Percentiles rank a stretch among this genome's conserved stretches.
These are phyloP conservation scores for Xylariales sp. DNA, from an alignment of 2,329 filamentous ascomycete genomes.

Conservation along the genomic window DNA sequence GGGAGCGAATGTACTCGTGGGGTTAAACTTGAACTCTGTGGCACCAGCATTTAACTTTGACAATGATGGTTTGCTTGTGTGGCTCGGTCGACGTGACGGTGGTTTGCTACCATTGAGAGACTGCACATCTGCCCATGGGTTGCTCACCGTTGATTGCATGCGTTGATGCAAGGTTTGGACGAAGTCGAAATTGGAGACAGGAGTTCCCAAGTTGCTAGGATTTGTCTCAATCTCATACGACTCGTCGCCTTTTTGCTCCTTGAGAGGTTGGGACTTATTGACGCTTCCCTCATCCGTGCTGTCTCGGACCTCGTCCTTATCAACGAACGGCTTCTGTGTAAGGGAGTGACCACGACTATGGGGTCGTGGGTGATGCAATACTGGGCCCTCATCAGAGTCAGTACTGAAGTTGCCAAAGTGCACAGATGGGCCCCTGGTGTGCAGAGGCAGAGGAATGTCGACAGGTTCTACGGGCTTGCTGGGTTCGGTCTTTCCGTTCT, in stretches of 20 bases:
- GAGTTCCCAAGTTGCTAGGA: slow-evolving; percentile 66
- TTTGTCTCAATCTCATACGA: slow-evolving; percentile 68
- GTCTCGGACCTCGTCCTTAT: slow-evolving; percentile 44
- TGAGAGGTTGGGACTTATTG: slow-evolving; percentile 32
- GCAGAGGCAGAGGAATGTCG: slow-evolving; percentile 22
- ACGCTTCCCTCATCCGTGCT: slow-evolving; percentile 32
- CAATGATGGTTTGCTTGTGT: slow-evolving; percentile 64
- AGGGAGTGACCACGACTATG: slow-evolving; percentile 69
- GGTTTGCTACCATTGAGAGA: slow-evolving; percentile 33
- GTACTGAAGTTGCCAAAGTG: slow-evolving; percentile 50
- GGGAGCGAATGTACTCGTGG: slow-evolving; percentile 46
- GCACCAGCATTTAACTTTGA: slow-evolving; percentile 86
- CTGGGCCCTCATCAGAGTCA: slow-evolving; percentile 47
- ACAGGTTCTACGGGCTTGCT: slow-evolving; percentile 15
- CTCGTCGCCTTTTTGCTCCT: slow-evolving; percentile 41
- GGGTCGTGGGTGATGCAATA: slow-evolving; percentile 68
- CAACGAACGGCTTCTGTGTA: slow-evolving; percentile 60
- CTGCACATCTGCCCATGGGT: slow-evolving; percentile 56
- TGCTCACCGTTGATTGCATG: slow-evolving; percentile 52
- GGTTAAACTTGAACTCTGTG: slow-evolving; percentile 79
- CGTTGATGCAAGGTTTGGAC: slow-evolving; percentile 46
- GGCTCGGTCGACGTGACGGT: slow-evolving; percentile 43
- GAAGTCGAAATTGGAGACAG: slow-evolving; percentile 47
- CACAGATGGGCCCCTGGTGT: slow-evolving; percentile 40
- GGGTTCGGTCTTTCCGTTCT: slow-evolving; percentile 29